A percentile compares a stretch with the other conserved stretches of the same genome.
phyloP scores from a whole-genome alignment of 768 basidiomycete genomes.

The Tricholoma bakamatsutake region DNA sequence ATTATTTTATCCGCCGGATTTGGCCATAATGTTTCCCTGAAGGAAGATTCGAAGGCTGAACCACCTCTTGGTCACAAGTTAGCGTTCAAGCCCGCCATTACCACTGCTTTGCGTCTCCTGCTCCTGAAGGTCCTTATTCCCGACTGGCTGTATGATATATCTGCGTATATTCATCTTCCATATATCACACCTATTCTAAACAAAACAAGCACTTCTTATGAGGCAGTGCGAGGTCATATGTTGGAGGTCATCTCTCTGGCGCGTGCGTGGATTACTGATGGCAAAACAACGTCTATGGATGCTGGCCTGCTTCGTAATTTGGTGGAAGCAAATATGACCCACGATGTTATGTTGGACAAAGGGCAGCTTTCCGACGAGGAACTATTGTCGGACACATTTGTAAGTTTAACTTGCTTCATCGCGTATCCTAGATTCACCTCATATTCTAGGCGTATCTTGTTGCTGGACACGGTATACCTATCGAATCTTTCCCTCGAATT shows the following conservation, averaged over 20 bases:
- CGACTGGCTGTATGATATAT: constrained; percentile 25
- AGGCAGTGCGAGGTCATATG: constrained; percentile 34
- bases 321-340: constrained; percentile 40
- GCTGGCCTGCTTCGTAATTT: constrained; percentile 38
- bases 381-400: constrained; percentile 43
- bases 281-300: constrained; percentile 18
- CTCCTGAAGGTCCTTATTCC: constrained; percentile 27
- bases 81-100: constrained; percentile 29
- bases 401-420: constrained; percentile 16
- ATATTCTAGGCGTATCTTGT: constrained; percentile 35
- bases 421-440: not conserved
- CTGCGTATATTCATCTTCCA: constrained; percentile 26
- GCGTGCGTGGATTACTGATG: constrained; percentile 27
- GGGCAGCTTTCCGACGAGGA: constrained; percentile 36
- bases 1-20: constrained; percentile 37
- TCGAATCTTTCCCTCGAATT: not conserved
- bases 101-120: constrained; percentile 23
- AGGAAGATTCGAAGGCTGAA: constrained; percentile 20
- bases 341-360: constrained; percentile 23
- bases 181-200: constrained; percentile 26
- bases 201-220: constrained; percentile 26
- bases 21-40: constrained; percentile 30
- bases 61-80: constrained; percentile 26
- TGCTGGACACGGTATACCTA: constrained; percentile 39
- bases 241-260: constrained; percentile 33